Conservation (phyloP, 768 basidiomycete species). For the Hortiboletus campestris region DNA sequence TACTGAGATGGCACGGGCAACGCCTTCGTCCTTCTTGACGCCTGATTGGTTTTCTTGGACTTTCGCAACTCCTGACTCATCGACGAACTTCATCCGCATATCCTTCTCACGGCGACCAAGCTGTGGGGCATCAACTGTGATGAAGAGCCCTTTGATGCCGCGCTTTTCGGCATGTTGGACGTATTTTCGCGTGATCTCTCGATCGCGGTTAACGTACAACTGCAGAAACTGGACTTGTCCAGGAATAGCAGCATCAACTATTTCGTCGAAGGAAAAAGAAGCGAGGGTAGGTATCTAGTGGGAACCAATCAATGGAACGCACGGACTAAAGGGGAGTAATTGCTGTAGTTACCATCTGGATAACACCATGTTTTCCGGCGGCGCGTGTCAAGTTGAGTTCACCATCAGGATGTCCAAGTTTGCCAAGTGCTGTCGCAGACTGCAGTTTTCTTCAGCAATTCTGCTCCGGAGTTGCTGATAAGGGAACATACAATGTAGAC, state of each 20-base stretch:
- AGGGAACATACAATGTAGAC: conserved; percentile 61
- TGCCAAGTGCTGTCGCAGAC: conserved; percentile 81
- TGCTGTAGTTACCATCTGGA: conserved; percentile 56
- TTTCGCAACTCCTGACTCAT: conserved; percentile 40
- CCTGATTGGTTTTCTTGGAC: conserved; percentile 26
- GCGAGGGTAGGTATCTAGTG: conserved; percentile 88
- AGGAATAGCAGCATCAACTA: conserved; percentile 75
- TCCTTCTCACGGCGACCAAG: conserved; percentile 90
- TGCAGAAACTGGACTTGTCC: conserved; percentile 83
- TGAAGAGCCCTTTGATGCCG: conserved; percentile 87
- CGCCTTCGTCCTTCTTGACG: conserved; percentile 58
- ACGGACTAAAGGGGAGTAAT: not conserved
- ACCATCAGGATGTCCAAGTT: conserved; percentile 91
- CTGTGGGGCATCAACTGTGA: conserved; percentile 94
- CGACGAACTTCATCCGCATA: conserved; percentile 93
- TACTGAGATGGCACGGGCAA: conserved; percentile 87
- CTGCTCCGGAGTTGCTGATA: conserved; percentile 22
- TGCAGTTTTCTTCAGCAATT: conserved; percentile 18
- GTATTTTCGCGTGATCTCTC: conserved; percentile 78
- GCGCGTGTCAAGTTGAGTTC: conserved; percentile 86
- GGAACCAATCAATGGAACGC: conserved; percentile 37
- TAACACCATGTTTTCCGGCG: conserved; percentile 69
- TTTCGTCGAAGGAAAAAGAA: conserved; percentile 90
- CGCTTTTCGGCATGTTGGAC: conserved; percentile 85
- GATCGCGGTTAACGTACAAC: conserved; percentile 85